phyloP scores from a whole-genome alignment of 2,329 filamentous ascomycete genomes.

The Didymella pomorum region DNA sequence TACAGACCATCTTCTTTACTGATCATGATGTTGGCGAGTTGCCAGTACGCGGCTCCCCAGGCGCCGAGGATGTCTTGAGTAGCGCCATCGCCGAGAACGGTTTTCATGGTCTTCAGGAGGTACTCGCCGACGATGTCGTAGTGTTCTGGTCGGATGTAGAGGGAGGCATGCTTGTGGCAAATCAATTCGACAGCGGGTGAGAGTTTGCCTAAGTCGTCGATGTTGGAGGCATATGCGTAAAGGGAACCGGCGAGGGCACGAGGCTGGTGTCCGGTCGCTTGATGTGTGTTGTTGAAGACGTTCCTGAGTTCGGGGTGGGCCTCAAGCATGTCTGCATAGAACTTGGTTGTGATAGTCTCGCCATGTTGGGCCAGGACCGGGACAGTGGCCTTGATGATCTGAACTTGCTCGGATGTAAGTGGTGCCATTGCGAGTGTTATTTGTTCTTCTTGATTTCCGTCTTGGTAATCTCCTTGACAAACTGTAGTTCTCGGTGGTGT shows the following conservation, averaged over 20 bases:
- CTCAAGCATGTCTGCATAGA: conserved; percentile 73
- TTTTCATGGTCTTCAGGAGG: conserved; percentile 71
- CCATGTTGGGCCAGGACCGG: conserved; percentile 74
- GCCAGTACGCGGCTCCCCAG: conserved; percentile 76
- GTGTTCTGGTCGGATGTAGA: conserved; percentile 72
- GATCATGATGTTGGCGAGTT: conserved; percentile 77
- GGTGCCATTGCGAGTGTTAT: conserved; percentile 39
- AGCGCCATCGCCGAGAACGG: conserved; percentile 71
- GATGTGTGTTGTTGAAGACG: conserved; percentile 76
- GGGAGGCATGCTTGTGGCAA: conserved; percentile 76
- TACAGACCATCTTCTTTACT: conserved; percentile 71
- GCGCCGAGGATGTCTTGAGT: conserved; percentile 70
- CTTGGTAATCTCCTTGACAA: not conserved
- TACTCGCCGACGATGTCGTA: conserved; percentile 76
- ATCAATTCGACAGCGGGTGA: conserved; percentile 69
- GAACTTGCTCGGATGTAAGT: conserved; percentile 68
- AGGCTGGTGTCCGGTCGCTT: conserved; percentile 72
- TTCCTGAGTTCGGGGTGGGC: conserved; percentile 72
- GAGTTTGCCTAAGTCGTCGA: conserved; percentile 71
- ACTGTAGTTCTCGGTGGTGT: not conserved
- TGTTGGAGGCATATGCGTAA: conserved; percentile 74
- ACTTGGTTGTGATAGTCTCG: conserved; percentile 71
- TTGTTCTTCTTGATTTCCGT: not conserved
- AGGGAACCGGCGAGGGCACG: conserved; percentile 74
- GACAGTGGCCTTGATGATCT: conserved; percentile 74